phyloP scores from a whole-genome alignment of 805 yeast genomes.

The Kuraishia capsulata region DNA sequence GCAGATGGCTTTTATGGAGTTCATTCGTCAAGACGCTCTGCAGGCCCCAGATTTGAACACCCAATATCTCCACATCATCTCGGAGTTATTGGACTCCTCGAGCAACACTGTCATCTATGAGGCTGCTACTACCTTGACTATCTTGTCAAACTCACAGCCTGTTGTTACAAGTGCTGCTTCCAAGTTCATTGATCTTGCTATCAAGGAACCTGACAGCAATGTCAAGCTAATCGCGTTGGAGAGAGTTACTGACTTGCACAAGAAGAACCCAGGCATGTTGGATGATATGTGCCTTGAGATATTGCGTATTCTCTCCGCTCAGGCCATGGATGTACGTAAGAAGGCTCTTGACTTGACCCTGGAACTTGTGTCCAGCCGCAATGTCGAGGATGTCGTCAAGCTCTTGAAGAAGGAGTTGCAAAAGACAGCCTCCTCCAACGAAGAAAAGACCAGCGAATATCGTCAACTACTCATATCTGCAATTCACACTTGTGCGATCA shows the following conservation, averaged over 20 bases:
- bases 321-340: slow-evolving; percentile 83
- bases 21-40: slow-evolving; percentile 75
- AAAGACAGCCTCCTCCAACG: slow-evolving; percentile 57
- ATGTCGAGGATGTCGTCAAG: slow-evolving; percentile 89
- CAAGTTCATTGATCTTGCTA: slow-evolving; percentile 81
- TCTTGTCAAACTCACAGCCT: slow-evolving; percentile 46
- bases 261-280: slow-evolving; percentile 69
- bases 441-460: slow-evolving; percentile 78
- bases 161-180: slow-evolving; percentile 72
- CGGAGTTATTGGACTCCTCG: slow-evolving; percentile 63
- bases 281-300: slow-evolving; percentile 82
- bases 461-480: slow-evolving; percentile 83
- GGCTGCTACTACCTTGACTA: slow-evolving; percentile 74
- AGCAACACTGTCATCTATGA: slow-evolving; percentile 78
- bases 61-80: slow-evolving; percentile 63
- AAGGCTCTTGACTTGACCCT: slow-evolving; percentile 83
- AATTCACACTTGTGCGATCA: slow-evolving; percentile 81
- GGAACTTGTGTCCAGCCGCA: slow-evolving; percentile 72
- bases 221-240: slow-evolving; percentile 89
- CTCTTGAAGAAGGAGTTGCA: slow-evolving; percentile 86
- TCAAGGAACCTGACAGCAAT: slow-evolving; percentile 90
- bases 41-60: slow-evolving; percentile 53
- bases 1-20: slow-evolving; percentile 86
- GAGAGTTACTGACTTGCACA: slow-evolving; percentile 69
- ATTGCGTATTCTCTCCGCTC: slow-evolving; percentile 75